phyloP scores from a whole-genome alignment of 148 eudicot genomes.

The Chenopodium formosanum region DNA sequence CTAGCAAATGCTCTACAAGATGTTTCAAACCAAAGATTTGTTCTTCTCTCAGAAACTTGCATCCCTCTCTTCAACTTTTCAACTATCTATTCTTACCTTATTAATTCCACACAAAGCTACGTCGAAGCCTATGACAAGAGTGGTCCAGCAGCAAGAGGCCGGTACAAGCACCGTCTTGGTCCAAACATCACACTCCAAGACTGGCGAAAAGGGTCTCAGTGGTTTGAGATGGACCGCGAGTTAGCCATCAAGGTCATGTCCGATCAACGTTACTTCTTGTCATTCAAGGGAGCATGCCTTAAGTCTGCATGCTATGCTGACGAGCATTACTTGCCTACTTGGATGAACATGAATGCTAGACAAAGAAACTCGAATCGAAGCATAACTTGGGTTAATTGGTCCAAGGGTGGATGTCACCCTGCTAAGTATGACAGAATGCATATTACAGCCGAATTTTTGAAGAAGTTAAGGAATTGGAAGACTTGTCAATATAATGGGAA shows the following conservation, averaged over 20 bases:
- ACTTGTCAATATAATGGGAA: constrained; percentile 40
- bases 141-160: constrained; percentile 59
- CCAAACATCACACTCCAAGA: constrained; percentile 56
- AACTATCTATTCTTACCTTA: constrained; percentile 66
- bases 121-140: constrained; percentile 55
- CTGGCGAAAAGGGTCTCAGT: constrained; percentile 94
- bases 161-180: constrained; percentile 62
- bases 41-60: constrained; percentile 84
- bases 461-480: constrained; percentile 27
- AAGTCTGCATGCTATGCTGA: constrained; percentile 67
- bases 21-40: constrained; percentile 67
- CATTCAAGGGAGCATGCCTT: constrained; percentile 48
- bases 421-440: constrained; percentile 25
- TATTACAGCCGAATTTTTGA: constrained; percentile 30
- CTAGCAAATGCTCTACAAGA: constrained; percentile 81
- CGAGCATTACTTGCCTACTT: constrained; percentile 84
- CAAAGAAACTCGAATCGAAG: constrained; percentile 38
- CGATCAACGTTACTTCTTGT: constrained; percentile 45
- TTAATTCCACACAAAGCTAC: constrained; percentile 53
- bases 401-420: constrained; percentile 41
- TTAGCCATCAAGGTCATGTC: constrained; percentile 58
- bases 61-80: constrained; percentile 84
- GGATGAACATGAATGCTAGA: constrained; percentile 39
- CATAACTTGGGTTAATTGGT: constrained; percentile 54
- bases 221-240: constrained; percentile 73